Conservation (phyloP, 2,329 filamentous ascomycete genomes). For the Elsinoe batatas region DNA sequence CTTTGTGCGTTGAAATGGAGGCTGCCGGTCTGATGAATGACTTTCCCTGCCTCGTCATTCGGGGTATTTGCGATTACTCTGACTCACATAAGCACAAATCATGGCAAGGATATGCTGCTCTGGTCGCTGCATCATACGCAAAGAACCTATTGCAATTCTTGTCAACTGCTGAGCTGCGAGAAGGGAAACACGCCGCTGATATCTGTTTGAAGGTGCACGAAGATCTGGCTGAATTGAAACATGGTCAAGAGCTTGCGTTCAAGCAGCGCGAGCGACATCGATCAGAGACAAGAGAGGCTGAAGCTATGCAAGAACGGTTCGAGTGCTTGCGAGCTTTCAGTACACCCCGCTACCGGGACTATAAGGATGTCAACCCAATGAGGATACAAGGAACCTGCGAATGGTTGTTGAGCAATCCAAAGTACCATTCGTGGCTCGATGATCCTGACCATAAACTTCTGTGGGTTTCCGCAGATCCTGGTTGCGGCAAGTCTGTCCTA, state of each 20-base stretch:
- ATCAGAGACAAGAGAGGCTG: no score
- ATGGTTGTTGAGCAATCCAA: constrained; percentile 25
- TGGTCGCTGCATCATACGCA: constrained; percentile 17
- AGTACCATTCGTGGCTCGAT: constrained; percentile 23
- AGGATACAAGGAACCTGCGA: constrained; percentile 25
- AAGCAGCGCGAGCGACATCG: no score
- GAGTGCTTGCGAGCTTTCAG: constrained; percentile 19
- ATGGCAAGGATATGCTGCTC: constrained; percentile 17
- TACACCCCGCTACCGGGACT: constrained; percentile 21
- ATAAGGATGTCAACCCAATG: constrained; percentile 27
- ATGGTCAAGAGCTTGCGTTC: no score
- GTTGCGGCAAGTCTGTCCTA: constrained; percentile 34
- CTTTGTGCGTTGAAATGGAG: constrained; percentile 18
- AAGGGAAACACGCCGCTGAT: not conserved
- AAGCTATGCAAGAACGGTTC: not conserved
- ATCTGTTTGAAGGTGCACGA: not conserved
- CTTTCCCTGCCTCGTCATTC: constrained; percentile 15
- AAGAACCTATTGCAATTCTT: constrained; percentile 16
- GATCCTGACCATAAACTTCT: constrained; percentile 23
- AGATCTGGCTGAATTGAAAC: no score
- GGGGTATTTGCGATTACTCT: constrained; percentile 17
- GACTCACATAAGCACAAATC: constrained; percentile 16
- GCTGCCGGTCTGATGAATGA: constrained; percentile 16
- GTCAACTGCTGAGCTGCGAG: not conserved
- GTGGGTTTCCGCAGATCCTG: constrained; percentile 33